phyloP scores from a whole-genome alignment of 306 rosid species.

The Boehmeria nivea region DNA sequence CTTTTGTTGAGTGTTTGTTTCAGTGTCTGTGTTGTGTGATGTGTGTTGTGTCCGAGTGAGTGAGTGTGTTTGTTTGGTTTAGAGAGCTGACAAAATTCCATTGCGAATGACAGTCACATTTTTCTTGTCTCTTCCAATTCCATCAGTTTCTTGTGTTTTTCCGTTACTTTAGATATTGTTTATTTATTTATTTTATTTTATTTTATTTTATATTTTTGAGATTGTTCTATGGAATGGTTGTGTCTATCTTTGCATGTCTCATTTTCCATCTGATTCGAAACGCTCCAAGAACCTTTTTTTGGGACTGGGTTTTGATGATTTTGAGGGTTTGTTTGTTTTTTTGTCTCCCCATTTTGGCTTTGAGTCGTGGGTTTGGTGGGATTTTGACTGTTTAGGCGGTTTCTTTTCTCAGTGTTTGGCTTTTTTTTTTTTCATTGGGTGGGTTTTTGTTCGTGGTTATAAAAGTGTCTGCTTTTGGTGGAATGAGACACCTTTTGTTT shows the following conservation, averaged over 20 bases:
- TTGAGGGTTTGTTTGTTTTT: constrained; percentile 6
- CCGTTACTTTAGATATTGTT: too few species aligned
- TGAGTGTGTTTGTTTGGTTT: constrained; percentile 15
- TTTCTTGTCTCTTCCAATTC: constrained; percentile 2
- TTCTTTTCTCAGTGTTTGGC: neutral
- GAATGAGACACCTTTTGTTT: neutral
- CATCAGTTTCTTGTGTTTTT: neutral
- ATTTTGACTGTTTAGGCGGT: constrained; percentile 12
- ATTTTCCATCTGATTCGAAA: neutral
- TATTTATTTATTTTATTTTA: too few species aligned
- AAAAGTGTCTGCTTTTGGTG: too few species aligned
- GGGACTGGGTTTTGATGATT: constrained; percentile 6
- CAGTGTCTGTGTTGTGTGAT: too few species aligned
- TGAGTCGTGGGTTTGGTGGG: constrained; percentile 7
- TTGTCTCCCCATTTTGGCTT: constrained; percentile 2
- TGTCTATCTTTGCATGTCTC: neutral
- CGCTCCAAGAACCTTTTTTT: constrained; percentile 3
- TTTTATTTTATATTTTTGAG: too few species aligned
- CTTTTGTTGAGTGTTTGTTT: neutral
- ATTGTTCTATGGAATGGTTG: too few species aligned
- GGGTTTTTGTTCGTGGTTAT: constrained; percentile 1
- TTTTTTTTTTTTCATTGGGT: constrained; percentile 2
- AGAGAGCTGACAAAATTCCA: constrained; percentile 3
- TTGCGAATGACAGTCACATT: neutral
- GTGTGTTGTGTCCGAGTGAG: too few species aligned